Evolutionary conservation across 1,284 basidiomycete species (phyloP).

Genomic region (Athelia sp.): DNA sequence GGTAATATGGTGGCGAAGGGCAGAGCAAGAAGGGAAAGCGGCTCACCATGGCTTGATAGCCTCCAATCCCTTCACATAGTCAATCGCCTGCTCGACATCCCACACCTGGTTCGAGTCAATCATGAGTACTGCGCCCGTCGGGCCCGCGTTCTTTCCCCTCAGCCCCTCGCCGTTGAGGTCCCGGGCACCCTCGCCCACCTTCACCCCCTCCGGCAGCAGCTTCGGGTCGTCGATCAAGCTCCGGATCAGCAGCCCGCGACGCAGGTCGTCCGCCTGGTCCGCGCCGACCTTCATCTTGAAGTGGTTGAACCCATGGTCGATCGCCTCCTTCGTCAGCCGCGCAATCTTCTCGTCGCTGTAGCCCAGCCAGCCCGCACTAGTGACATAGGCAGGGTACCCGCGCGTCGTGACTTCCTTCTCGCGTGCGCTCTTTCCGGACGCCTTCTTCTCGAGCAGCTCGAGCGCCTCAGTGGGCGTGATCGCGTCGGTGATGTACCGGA

Average conservation of each 20-base stretch:
- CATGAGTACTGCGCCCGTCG: slow-evolving; percentile 92
- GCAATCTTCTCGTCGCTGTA: slow-evolving; percentile 92
- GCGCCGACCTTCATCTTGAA: slow-evolving; percentile 98
- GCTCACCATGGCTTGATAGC: slow-evolving; percentile 85
- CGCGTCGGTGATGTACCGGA: slow-evolving; percentile 91
- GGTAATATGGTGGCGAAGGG: neutral
- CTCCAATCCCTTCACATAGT: slow-evolving; percentile 81
- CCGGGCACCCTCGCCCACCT: slow-evolving; percentile 28
- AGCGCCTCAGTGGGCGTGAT: slow-evolving; percentile 90
- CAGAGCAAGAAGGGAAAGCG: neutral
- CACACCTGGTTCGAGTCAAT: slow-evolving; percentile 97
- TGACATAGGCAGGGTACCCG: slow-evolving; percentile 94
- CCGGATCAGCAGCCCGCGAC: slow-evolving; percentile 84
- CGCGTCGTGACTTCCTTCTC: slow-evolving; percentile 67
- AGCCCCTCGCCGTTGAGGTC: slow-evolving; percentile 64
- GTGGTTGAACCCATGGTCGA: slow-evolving; percentile 87
- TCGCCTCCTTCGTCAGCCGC: slow-evolving; percentile 80
- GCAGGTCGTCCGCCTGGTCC: slow-evolving; percentile 76
- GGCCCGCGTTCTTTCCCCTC: slow-evolving; percentile 88
- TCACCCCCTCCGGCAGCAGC: slow-evolving; percentile 50
- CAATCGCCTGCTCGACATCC: slow-evolving; percentile 91
- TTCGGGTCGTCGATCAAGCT: slow-evolving; percentile 91
- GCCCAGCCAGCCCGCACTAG: slow-evolving; percentile 90
- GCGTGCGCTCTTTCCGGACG: slow-evolving; percentile 72
- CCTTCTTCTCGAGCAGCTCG: slow-evolving; percentile 74